Evolutionary conservation across 106 monocot species (phyloP).

Genomic region (Acanthochlamys bracteata): DNA sequence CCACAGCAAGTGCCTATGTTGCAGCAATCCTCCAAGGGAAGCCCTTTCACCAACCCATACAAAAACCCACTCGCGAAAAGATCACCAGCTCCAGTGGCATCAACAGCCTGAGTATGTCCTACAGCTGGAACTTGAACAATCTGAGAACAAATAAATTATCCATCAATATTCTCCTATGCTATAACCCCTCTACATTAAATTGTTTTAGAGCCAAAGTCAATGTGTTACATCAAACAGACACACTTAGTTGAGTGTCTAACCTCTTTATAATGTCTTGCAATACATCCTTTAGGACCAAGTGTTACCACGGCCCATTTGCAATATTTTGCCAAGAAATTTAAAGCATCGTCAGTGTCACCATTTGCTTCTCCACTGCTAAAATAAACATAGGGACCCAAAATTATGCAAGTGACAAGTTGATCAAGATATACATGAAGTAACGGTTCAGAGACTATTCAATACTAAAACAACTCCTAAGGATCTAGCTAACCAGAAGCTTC

Average conservation of each 20-base stretch:
- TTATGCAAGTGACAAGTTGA: too few relatives aligned
- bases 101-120: constrained; percentile 44
- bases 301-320: constrained; percentile 94
- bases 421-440: too few relatives aligned
- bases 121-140: constrained; percentile 51
- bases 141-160: constrained; percentile 13
- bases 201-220: too few relatives aligned
- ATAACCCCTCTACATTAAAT: too few relatives aligned
- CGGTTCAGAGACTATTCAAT: too few relatives aligned
- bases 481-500: too few relatives aligned
- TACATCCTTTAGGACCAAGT: constrained; percentile 75
- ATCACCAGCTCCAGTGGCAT: constrained; percentile 90
- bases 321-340: constrained; percentile 56
- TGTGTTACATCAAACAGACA: too few relatives aligned
- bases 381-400: too few relatives aligned
- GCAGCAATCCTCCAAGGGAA: constrained; percentile 75
- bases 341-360: constrained; percentile 51
- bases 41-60: constrained; percentile 79
- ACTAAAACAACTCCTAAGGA: too few relatives aligned
- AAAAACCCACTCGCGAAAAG: constrained; percentile 89
- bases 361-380: background rate
- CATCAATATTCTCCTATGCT: too few relatives aligned
- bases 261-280: constrained; percentile 84
- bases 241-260: constrained; percentile 12
- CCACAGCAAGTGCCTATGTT: constrained; percentile 73